A percentile compares a stretch with the other conserved stretches of the same genome.
Conservation (phyloP, 202 grass and related monocot species). For the Elaeis oleifera region DNA sequence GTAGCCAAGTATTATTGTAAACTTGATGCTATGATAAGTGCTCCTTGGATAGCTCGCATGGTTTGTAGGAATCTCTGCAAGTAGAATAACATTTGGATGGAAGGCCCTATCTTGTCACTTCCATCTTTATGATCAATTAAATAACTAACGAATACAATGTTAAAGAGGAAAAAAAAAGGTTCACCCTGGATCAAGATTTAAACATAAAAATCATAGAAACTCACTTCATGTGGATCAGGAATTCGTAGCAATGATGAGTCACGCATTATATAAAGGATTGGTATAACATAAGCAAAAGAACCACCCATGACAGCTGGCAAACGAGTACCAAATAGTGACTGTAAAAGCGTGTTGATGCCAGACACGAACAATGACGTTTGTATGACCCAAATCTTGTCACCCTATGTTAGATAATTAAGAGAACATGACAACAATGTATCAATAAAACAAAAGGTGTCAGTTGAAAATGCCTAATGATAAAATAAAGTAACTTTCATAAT, state of each 20-base stretch:
- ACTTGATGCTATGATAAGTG: conserved; percentile 41
- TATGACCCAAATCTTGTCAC: conserved; percentile 40
- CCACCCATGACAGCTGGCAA: conserved; percentile 42
- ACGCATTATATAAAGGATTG: conserved; percentile 44
- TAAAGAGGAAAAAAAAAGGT: neutral
- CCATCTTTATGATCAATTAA: neutral
- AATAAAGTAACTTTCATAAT: neutral
- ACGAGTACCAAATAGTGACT: conserved; percentile 48
- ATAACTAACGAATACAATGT: neutral
- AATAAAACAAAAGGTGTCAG: too few relatives aligned
- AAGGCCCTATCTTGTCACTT: too few relatives aligned
- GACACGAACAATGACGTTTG: conserved; percentile 48
- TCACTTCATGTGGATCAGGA: conserved; percentile 35
- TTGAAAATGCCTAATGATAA: too few relatives aligned
- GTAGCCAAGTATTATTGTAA: conserved; percentile 46
- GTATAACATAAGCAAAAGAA: conserved; percentile 47
- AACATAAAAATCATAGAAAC: conserved; percentile 10
- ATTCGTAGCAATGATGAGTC: conserved; percentile 42
- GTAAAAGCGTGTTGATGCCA: conserved; percentile 43
- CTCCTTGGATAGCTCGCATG: conserved; percentile 51
- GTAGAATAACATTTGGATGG: conserved; percentile 12
- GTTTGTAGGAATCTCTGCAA: conserved; percentile 49
- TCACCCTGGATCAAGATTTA: neutral
- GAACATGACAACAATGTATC: neutral
- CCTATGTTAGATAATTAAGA: conserved; percentile 24